Conservation (phyloP, 2,329 filamentous ascomycete genomes). For the Epichloe brachyelytri region DNA sequence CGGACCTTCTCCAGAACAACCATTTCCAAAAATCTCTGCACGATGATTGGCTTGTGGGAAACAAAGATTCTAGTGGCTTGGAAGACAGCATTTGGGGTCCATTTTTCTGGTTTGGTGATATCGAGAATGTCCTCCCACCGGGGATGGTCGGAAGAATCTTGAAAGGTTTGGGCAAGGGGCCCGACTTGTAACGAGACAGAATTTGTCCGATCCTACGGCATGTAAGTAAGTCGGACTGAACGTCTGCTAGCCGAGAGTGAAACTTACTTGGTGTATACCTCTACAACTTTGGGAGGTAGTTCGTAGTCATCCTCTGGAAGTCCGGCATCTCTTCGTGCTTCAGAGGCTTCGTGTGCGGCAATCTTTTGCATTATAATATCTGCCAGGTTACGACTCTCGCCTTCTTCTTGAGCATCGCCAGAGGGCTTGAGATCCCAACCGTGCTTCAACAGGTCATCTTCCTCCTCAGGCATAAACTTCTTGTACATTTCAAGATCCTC, state of each 20-base stretch:
- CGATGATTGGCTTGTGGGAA: conserved; percentile 64
- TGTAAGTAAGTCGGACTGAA: conserved; percentile 7
- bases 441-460: conserved; percentile 60
- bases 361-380: conserved; percentile 93
- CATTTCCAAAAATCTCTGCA: conserved; percentile 75
- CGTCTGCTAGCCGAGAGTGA: not conserved
- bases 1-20: conserved; percentile 84
- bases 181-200: conserved; percentile 84
- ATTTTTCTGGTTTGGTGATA: conserved; percentile 65
- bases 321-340: conserved; percentile 32
- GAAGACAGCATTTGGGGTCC: conserved; percentile 67
- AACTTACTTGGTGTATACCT: conserved; percentile 77
- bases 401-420: conserved; percentile 31
- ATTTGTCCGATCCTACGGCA: conserved; percentile 62
- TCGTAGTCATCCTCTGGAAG: conserved; percentile 69
- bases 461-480: conserved; percentile 67
- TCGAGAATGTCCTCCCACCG: conserved; percentile 81
- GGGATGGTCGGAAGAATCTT: conserved; percentile 85
- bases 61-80: conserved; percentile 89
- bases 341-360: conserved; percentile 69
- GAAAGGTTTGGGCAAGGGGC: conserved; percentile 94
- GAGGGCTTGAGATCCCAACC: conserved; percentile 38
- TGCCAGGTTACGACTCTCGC: conserved; percentile 63
- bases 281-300: conserved; percentile 79
- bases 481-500: conserved; percentile 83